phyloP scores from a whole-genome alignment of 179 eudicot species.

The Spinacia oleracea region DNA sequence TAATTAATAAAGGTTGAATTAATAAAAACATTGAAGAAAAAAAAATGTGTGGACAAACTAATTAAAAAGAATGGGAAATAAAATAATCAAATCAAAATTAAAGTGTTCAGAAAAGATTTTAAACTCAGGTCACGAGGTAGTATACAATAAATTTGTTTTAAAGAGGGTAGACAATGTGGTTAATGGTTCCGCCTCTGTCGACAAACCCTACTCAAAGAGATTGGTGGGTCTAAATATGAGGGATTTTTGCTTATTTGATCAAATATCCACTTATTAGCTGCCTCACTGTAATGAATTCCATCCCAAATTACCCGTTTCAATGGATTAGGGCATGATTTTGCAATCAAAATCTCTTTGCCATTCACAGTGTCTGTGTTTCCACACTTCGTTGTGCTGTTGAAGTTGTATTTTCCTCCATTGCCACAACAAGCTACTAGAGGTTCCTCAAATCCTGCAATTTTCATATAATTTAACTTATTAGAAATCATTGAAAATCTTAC shows the following conservation, averaged over 20 bases:
- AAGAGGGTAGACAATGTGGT: too few species aligned
- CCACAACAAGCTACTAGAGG: conserved; percentile 61
- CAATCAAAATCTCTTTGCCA: conserved; percentile 48
- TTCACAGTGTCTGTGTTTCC: conserved; percentile 45
- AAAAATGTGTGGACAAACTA: too few species aligned
- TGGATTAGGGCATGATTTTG: conserved; percentile 51
- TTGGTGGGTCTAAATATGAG: conserved; percentile 44
- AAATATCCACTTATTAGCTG: conserved; percentile 59
- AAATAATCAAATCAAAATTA: too few species aligned
- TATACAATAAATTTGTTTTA: too few species aligned
- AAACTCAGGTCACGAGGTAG: too few species aligned
- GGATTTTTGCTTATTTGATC: conserved; percentile 36
- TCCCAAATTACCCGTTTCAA: conserved; percentile 54
- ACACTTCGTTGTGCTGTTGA: conserved; percentile 45
- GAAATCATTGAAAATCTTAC: too few species aligned
- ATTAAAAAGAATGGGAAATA: too few species aligned
- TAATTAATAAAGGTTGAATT: too few species aligned
- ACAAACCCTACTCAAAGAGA: conserved; percentile 41
- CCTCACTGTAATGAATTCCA: conserved; percentile 64
- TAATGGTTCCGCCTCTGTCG: too few species aligned
- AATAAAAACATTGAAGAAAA: too few species aligned
- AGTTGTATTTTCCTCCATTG: conserved; percentile 57
- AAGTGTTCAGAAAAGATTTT: too few species aligned
- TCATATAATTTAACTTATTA: too few species aligned
- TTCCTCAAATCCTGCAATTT: conserved; percentile 45